Base-by-base conservation (phyloP, 441 rosid species). In the Euphorbia corollata region DNA sequence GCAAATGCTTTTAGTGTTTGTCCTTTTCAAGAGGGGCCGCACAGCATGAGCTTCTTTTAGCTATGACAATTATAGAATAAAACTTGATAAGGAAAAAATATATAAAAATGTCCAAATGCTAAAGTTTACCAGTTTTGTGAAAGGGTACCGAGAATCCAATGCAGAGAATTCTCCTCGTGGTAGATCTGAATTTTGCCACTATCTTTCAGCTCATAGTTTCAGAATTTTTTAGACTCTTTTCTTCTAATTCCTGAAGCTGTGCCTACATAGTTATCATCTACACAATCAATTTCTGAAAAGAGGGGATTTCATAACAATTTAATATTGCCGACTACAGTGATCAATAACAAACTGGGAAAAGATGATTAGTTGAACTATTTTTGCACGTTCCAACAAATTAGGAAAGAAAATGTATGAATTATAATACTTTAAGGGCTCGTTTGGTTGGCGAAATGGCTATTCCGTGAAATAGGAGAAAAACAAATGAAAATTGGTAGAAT, bases 231-330 rank as follows among this genome's bases (percentile, higher is more conserved):
- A 36, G 55, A 62, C 59, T 39, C 10, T 54, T 64, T 67, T 69
- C 54, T 64, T 56, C 51, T 59, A 16, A 54, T 69, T 53, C 65
- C 43, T 65, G 68, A 68, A 76, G 74, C 32, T 74, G 48, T 19
- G 58, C 80, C 83, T 79, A 71, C 56, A 65, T 59, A 68, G 65
- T 59, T 56, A 71, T 45, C 22, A 60, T 60, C 65, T 13, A 30
- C 20, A 18, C 36, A 67, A 56, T 41, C 11, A 55, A 24, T 61
- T 19, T 7, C n/a, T 8, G 18, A 62, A 8, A 58, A 48, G 13
- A 12, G 22, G 4, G 57, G 27, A 19, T 3, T 53, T 18, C 1
- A 19, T 18, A 19, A 32, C 6, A 2, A 32, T 32, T 53, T 55
- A 20, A 22, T 55, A 22, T 55, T 9, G 3, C 3, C 59, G 11